Base-by-base conservation (phyloP, 805 yeast genomes). In the Candida incommunis region DNA sequence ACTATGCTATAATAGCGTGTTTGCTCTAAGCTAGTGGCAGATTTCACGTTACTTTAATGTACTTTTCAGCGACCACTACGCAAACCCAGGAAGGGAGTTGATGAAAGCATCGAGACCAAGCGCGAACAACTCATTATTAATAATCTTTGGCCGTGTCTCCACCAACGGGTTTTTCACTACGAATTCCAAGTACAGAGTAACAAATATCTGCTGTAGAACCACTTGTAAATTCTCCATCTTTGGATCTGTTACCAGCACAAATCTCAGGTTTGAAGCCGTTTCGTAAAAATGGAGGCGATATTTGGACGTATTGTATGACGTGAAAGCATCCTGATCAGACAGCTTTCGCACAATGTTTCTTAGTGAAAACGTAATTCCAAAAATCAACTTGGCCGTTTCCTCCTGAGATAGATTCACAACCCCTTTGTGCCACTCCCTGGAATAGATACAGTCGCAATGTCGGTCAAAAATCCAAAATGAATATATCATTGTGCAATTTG, bases 381-480 rank as follows among this genome's bases (percentile, higher is more conserved):
- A 92, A 13, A 92, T 68, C 26, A 92, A 72, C 60, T 90, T 82
- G 4, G 92, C 80, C 13, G 75, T 68, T 56, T 87, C 86, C 42
- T 80, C 80, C 40, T 74, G 70, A 48, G 70, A 45, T 22, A 45
- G 41, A 23, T 45, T 4, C 15, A 16, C 31, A n/a, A 43, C 37
- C 5, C 4, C 27, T 15, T 41, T 43, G 42, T 59, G 56, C 79
- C 80, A 88, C 59, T 84, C 94, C 44, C 94, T 68, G 50, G 75
- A 75, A 63, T 76, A 90, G 18, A 90, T 77, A 61, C 97, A 88
- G 50, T 82, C 79, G 54, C 96, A 84, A 64, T 90, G 96, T 59
- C 92, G 74, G 60, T 90, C 96, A 59, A 82, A 90, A 45, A 90
- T 75, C 83, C 87, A 84, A 58, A 88, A 82, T 9, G 95, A 83